phyloP scores from a whole-genome alignment of 1,284 basidiomycete species.

The Caloboletus firmus region DNA sequence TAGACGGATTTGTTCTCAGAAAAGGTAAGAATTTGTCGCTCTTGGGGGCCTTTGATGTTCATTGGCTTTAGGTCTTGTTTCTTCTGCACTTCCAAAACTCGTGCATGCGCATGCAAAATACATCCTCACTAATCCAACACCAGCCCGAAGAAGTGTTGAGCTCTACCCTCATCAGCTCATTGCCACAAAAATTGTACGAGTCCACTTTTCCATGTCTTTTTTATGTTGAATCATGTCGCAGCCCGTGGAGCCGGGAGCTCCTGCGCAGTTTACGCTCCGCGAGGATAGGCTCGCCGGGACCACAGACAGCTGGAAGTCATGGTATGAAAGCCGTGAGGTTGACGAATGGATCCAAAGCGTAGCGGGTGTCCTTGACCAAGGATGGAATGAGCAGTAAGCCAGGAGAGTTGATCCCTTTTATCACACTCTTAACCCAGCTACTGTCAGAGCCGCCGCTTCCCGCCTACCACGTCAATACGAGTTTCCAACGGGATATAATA shows the following conservation, averaged over 20 bases:
- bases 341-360: slow-evolving; percentile 94
- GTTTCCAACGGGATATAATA: slow-evolving; percentile 93
- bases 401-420: not conserved
- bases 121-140: slow-evolving; percentile 50
- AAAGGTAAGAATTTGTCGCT: slow-evolving; percentile 63
- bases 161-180: slow-evolving; percentile 87
- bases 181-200: slow-evolving; percentile 61
- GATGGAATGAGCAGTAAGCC: slow-evolving; percentile 85
- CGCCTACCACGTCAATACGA: slow-evolving; percentile 77
- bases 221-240: slow-evolving; percentile 29
- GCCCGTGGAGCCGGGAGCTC: slow-evolving; percentile 61
- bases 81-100: slow-evolving; percentile 72
- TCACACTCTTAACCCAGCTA: slow-evolving; percentile 6
- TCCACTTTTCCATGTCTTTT: not conserved
- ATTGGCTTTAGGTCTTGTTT: slow-evolving; percentile 55
- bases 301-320: slow-evolving; percentile 76
- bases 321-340: slow-evolving; percentile 84
- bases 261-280: slow-evolving; percentile 67
- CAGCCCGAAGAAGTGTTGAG: slow-evolving; percentile 56
- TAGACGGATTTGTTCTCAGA: slow-evolving; percentile 96
- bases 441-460: slow-evolving; percentile 50
- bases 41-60: not conserved
- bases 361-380: slow-evolving; percentile 79
- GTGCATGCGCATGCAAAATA: slow-evolving; percentile 75
- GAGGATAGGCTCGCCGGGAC: slow-evolving; percentile 75